Percentiles rank a stretch among this genome's conserved stretches.
These are phyloP conservation scores for Apophysomyces ossiformis DNA, from an alignment of 371 early-diverging fungal species.

Conservation along the genomic window DNA sequence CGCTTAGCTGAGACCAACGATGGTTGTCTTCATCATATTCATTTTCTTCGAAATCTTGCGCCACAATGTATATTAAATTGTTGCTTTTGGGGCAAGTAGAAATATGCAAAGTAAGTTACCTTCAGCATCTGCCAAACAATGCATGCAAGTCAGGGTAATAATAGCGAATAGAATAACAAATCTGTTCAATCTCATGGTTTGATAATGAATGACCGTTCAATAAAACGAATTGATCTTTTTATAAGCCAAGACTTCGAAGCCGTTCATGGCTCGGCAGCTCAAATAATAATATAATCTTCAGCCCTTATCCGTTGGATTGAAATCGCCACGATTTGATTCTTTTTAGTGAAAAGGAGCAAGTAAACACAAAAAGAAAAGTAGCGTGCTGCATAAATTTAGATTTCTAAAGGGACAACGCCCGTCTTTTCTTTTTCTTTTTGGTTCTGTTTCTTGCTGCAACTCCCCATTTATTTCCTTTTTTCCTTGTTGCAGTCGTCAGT, in stretches of 20 bases:
- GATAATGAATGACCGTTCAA: constrained; percentile 1
- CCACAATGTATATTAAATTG: not conserved
- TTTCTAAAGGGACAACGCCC: not conserved
- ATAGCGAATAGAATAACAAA: constrained; percentile 4
- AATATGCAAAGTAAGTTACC: not conserved
- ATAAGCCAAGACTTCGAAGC: not conserved
- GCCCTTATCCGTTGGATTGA: constrained; percentile 9
- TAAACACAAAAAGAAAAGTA: not conserved
- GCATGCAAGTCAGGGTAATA: constrained; percentile 11
- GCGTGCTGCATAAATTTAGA: constrained; percentile 4
- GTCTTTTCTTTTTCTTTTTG: constrained; percentile 5
- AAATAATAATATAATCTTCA: not conserved
- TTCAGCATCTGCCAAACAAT: constrained; percentile 3
- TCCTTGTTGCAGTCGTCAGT: not conserved
- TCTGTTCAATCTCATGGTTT: not conserved
- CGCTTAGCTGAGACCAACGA: constrained; percentile 6
- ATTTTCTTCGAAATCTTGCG: constrained; percentile 5
- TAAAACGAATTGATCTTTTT: not conserved
- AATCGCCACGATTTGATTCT: not conserved
- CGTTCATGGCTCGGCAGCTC: not conserved
- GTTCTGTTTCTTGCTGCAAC: constrained; percentile 2
- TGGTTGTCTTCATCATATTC: constrained; percentile 1
- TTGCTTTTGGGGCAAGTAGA: not conserved
- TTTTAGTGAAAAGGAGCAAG: not conserved
- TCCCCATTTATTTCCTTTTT: not conserved